Evolutionary conservation across 2,329 filamentous ascomycete species (phyloP).

Genomic region (Ambrosiella xylebori): DNA sequence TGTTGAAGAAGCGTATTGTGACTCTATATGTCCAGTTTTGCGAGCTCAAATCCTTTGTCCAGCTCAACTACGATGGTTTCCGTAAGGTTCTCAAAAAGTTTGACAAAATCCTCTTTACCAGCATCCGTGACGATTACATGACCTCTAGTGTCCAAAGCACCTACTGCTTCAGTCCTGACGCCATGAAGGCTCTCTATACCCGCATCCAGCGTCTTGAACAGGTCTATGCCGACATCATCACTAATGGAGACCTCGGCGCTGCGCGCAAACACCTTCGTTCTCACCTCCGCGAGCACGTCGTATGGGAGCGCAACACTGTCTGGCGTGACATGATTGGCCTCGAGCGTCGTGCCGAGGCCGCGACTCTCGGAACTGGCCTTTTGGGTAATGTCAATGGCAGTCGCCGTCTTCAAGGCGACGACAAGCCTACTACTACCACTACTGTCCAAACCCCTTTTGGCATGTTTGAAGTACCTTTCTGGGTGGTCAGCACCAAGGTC

Average conservation of each 20-base stretch:
- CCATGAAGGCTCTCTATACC: slow-evolving; percentile 51
- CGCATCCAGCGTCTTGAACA: slow-evolving; percentile 60
- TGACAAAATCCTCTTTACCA: slow-evolving; percentile 82
- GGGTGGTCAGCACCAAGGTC: slow-evolving; percentile 49
- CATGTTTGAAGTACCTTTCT: slow-evolving; percentile 55
- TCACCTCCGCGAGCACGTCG: slow-evolving; percentile 87
- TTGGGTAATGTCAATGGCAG: slow-evolving; percentile 55
- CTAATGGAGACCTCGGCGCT: slow-evolving; percentile 56
- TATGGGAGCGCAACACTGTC: slow-evolving; percentile 97
- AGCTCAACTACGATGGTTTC: slow-evolving; percentile 93
- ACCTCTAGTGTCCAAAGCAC: slow-evolving; percentile 55
- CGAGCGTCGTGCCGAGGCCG: slow-evolving; percentile 85
- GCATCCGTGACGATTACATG: slow-evolving; percentile 63
- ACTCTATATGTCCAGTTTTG: slow-evolving; percentile 81
- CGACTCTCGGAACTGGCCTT: slow-evolving; percentile 72
- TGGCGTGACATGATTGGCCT: slow-evolving; percentile 99
- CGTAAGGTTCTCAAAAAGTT: slow-evolving; percentile 95
- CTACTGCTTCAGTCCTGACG: slow-evolving; percentile 63
- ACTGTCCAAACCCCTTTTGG: slow-evolving; percentile 68
- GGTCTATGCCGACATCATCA: slow-evolving; percentile 67
- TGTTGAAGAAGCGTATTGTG: slow-evolving; percentile 81
- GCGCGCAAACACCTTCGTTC: slow-evolving; percentile 76
- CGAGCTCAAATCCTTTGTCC: slow-evolving; percentile 87
- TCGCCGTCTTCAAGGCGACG: slow-evolving; percentile 64
- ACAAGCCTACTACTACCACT: slow-evolving; percentile 41